Evolutionary conservation across 2,329 filamentous ascomycete genomes (phyloP), one percentile per base, ranked within the genome.

Genomic region (Myriosclerotinia curreyana): DNA sequence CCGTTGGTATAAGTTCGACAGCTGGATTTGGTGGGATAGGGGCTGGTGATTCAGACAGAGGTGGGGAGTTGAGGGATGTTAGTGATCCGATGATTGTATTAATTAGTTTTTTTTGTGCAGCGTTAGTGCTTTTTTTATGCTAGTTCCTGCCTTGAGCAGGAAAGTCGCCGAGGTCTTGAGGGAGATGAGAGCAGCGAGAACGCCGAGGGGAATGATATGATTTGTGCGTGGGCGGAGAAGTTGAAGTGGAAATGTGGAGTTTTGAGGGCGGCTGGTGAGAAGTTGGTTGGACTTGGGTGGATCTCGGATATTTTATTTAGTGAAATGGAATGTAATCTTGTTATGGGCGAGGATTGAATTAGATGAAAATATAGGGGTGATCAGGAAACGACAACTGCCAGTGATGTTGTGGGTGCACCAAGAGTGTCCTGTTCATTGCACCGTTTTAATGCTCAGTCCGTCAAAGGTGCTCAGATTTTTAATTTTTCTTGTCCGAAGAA

Each of bases 111-210:
- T 44, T 59, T 1, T 68, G 64, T 51, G 61, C 67, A 8, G 44
- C 17, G 15, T 42, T 67, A 22, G 22, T 65, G 60, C 38, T 66
- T 67, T 68, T 68, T 68, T 68, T 68, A 68, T 68, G 61, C 52
- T 68, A 64, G 62, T 52, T 63, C 59, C 66, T 61, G 58, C 66
- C 61, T 59, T 67, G 50, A 64, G 61, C 49, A 58, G 62, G 52
- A 56, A 36, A 22, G 22, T 58, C 20, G 20, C 22, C 6, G 14
- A 12, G 20, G 44, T 46, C 28, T 50, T 56, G 52, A 31, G 61
- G 6, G 31, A 40, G 20, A 42, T 52, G 59, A 44, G 59, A 22
- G 50, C 46, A 12, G 49, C 34, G 14, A 61, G 49, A 7, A 53
- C 49, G 5, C 38, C 38, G 11, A 52, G 59, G 20, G 59, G 59